A percentile compares a stretch with the other conserved stretches of the same genome.
Conservation (phyloP, 176 grass and related monocot species). For the Triticum timopheevii region DNA sequence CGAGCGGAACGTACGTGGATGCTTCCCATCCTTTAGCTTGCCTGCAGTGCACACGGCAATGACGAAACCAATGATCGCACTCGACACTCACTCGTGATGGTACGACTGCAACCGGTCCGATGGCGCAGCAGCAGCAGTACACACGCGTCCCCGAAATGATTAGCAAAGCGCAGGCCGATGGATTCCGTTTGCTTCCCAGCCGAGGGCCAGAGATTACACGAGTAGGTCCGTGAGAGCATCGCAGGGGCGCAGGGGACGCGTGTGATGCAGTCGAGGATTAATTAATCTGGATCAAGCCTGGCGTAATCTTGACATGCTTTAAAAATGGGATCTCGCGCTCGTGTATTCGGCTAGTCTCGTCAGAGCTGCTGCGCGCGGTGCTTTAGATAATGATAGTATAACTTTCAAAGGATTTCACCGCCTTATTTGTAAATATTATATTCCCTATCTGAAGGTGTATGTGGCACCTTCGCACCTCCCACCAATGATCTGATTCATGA, state of each 20-base stretch:
- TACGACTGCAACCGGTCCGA: neutral
- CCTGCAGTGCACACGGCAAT: neutral
- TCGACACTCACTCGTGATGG: neutral
- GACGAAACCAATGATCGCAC: neutral
- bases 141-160: neutral
- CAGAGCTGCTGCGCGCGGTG: neutral
- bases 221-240: neutral
- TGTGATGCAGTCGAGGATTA: neutral
- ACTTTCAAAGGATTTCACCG: neutral
- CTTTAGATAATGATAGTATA: neutral
- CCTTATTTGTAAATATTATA: neutral
- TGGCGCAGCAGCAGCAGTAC: neutral
- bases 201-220: neutral
- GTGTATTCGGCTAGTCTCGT: neutral
- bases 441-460: neutral
- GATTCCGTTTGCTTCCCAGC: conserved; percentile 36
- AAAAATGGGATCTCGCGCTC: neutral
- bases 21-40: neutral
- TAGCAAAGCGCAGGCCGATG: neutral
- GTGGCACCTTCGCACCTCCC: neutral
- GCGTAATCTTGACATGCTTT: neutral
- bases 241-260: neutral
- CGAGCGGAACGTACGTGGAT: neutral
- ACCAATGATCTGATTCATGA: neutral
- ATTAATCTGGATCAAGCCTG: neutral